Evolutionary conservation across 345 rosid genomes (phyloP), one percentile per base, ranked within the genome.

Genomic region (Eucalyptus melliodora): DNA sequence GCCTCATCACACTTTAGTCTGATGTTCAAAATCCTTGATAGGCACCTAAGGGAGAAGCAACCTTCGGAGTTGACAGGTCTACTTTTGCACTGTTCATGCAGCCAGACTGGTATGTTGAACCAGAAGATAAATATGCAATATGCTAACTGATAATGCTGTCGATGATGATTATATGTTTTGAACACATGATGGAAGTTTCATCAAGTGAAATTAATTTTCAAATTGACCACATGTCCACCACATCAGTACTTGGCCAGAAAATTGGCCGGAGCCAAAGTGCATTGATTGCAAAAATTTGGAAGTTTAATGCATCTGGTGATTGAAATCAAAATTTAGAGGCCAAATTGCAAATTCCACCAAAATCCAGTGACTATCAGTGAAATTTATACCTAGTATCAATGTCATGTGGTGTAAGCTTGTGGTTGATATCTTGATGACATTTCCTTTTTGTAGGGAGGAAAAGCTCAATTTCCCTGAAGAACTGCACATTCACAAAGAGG

Each of bases 71-170:
- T 90, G 98, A 96, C 83, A 93, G 98, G 65, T 96, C 99, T 26
- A 96, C 99, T 62, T 97, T 96, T 92, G 98, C 99, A 91, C 93
- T 97, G 86, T 96, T 96, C 92, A 97, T 96, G 99, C 98, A 97
- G 92, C 99, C 98, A 55, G 99, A 97, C 91, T 97, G 99, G 99
- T 96, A 95, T 49, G 89, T 62, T 72, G 72, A 24, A 11, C n/a
- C 11, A 50, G 59, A 50, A 50, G 15, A n/a, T 86, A 31, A 50
- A 24, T 86, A 86, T 72, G 87, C 55, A 50, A 50, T 55, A 86
- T 72, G 15, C 83, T 72, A 37, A 37, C 26, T 37, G 83, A 72
- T 23, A 42, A 72, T 21, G 15, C 45, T 21, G 83, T 21, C 47
- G 6, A 40, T 21, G 83, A 2, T 72, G 83, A 24, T 72, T 72